Base-by-base conservation (phyloP, 257 asterid species). In the Gardenia jasminoides region DNA sequence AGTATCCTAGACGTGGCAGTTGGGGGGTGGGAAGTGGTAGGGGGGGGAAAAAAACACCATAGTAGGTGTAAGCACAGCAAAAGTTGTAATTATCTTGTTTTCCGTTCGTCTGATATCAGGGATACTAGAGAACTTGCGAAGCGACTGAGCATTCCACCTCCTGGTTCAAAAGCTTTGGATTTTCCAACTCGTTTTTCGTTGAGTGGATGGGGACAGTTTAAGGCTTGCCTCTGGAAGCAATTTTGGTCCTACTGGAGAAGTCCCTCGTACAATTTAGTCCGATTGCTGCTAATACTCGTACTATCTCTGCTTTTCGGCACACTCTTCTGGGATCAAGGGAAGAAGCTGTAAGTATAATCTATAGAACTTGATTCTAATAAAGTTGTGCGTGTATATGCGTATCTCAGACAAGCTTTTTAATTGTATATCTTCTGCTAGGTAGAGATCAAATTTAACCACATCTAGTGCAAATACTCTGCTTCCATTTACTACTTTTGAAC, bases 161-260 rank as follows among this genome's bases (percentile, higher is more conserved):
- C 80, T 26, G 76, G n/a, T 73, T 79, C 83, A 8, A 78, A 80
- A 70, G 78, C 39, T 70, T 50, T 80, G 46, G 76, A 81, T 33
- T 84, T 84, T 70, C 81, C 85, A 19, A 68, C 83, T 13, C 79
- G n/a, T 0, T 83, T 64, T 44, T 47, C 87, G 3, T 84, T 72
- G 43, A 83, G 74, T 50, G 78, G 84, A 50, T 77, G 81, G 79
- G 81, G 43, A n/a, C 85, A 82, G 66, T 79, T 79, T 28, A 79
- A 61, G 52, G 83, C 83, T 43, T 80, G 79, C 22, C 79, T 74
- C 15, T 74, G 82, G 85, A 82, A 82, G 70, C 82, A 84, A 26
- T 39, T 61, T 22, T 81, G 44, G 67, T 84, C 87, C 50, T 84
- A 84, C 70, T 84, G 85, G 87, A 54, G 85, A 81, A 84, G 85